Evolutionary conservation across 129 eudicot genomes (phyloP).

Genomic region (Flaveria brownii): DNA sequence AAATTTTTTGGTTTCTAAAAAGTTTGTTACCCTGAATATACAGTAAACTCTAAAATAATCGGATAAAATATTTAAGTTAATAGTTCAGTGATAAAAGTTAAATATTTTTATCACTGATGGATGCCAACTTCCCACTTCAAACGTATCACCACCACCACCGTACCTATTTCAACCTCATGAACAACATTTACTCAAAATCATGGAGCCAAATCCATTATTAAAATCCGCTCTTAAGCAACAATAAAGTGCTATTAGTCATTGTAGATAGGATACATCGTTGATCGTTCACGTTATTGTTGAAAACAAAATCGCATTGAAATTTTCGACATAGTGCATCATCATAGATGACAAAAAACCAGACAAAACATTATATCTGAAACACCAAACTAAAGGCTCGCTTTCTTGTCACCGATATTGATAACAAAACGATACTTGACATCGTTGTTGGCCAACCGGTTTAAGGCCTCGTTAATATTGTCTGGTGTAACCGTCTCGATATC

Average conservation of each 20-base stretch:
- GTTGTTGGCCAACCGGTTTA: slow-evolving; percentile 62
- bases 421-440: slow-evolving; percentile 90
- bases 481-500: slow-evolving; percentile 63
- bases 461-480: slow-evolving; percentile 65
- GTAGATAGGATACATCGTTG: not conserved
- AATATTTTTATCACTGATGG: too few species aligned
- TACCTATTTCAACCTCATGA: too few species aligned
- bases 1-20: too few species aligned
- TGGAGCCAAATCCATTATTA: too few species aligned
- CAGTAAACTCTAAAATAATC: too few species aligned
- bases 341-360: not conserved
- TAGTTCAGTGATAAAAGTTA: too few species aligned
- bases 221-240: too few species aligned
- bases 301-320: not conserved
- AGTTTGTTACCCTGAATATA: too few species aligned
- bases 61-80: too few species aligned
- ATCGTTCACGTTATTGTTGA: not conserved
- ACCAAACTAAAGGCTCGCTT: slow-evolving; percentile 21
- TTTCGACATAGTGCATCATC: not conserved
- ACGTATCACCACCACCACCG: too few species aligned
- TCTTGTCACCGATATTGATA: slow-evolving; percentile 51
- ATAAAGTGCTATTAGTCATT: not conserved
- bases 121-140: too few species aligned
- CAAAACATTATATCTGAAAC: not conserved
- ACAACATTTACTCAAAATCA: too few species aligned